Percentiles rank a stretch among this genome's conserved stretches.
Conservation (phyloP, 352 stramenopile genomes). For the Phytophthora brassicae region DNA sequence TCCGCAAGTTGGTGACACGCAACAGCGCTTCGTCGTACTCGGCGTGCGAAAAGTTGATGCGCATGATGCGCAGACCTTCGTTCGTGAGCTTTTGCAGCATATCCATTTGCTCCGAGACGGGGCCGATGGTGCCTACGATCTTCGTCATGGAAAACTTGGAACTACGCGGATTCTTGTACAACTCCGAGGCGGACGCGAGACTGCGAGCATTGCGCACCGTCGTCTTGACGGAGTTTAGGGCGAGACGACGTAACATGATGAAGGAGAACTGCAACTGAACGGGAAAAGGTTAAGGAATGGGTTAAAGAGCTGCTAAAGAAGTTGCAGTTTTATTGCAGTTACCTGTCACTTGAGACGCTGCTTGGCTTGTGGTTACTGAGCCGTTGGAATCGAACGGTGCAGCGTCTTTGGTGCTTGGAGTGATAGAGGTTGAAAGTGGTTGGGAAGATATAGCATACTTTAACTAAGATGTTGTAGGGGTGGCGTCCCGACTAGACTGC, state of each 20-base stretch:
- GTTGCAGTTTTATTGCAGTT: no score
- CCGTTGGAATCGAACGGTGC: slow-evolving; percentile 15
- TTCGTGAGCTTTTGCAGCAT: slow-evolving; percentile 85
- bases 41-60: slow-evolving; percentile 96
- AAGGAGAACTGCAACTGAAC: neutral
- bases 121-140: slow-evolving; percentile 94
- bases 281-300: slow-evolving; percentile 20
- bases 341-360: slow-evolving; percentile 13
- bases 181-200: slow-evolving; percentile 30
- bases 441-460: neutral
- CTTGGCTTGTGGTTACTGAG: slow-evolving; percentile 29
- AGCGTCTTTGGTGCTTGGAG: slow-evolving; percentile 32
- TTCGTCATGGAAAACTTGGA: slow-evolving; percentile 91
- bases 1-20: slow-evolving; percentile 75
- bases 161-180: slow-evolving; percentile 79
- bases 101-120: slow-evolving; percentile 71
- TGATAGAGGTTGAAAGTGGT: neutral
- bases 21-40: slow-evolving; percentile 83
- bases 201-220: slow-evolving; percentile 25
- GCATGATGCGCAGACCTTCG: slow-evolving; percentile 91
- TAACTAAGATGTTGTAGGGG: neutral
- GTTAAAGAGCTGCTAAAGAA: no score
- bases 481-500: slow-evolving; percentile 3
- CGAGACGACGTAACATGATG: slow-evolving; percentile 31
- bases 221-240: slow-evolving; percentile 23